These are phyloP conservation scores for Cutaneotrichosporon cutaneum DNA, from an alignment of 1,284 basidiomycete genomes.

Conservation along the genomic window DNA sequence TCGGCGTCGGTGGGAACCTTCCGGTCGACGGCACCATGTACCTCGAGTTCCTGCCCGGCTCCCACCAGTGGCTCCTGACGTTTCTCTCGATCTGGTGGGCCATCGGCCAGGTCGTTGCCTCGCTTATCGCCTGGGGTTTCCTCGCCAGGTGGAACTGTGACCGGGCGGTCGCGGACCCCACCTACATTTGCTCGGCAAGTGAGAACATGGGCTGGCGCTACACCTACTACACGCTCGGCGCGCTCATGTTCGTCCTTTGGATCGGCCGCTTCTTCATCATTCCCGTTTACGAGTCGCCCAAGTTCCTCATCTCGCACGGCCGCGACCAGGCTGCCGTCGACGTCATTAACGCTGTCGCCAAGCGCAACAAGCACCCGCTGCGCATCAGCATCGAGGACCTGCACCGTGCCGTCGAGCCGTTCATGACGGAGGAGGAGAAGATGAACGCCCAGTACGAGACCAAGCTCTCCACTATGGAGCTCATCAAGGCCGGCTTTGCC, in stretches of 20 bases:
- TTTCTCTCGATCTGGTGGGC: constrained; percentile 68
- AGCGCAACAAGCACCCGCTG: constrained; percentile 58
- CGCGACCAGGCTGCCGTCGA: constrained; percentile 61
- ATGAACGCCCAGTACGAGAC: constrained; percentile 24
- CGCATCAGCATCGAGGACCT: constrained; percentile 58
- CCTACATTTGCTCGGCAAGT: constrained; percentile 50
- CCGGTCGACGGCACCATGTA: constrained; percentile 63
- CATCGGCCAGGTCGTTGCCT: constrained; percentile 57
- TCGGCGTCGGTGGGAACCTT: constrained; percentile 62
- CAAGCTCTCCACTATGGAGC: constrained; percentile 37
- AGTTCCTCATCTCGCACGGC: constrained; percentile 61
- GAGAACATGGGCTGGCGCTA: constrained; percentile 66
- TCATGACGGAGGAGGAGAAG: constrained; percentile 29
- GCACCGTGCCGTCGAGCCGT: constrained; percentile 43
- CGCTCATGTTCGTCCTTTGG: constrained; percentile 55
- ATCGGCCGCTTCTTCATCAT: constrained; percentile 44
- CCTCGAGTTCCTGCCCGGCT: constrained; percentile 60
- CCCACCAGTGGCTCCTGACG: constrained; percentile 64
- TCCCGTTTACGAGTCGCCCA: constrained; percentile 62
- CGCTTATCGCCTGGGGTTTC: constrained; percentile 54
- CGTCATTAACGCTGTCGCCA: constrained; percentile 56
- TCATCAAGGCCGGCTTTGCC: constrained; percentile 54
- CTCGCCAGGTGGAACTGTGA: constrained; percentile 17
- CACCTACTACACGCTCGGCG: constrained; percentile 59
- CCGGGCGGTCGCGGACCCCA: constrained; percentile 17